Conservation (phyloP, 768 basidiomycete genomes). For the Tremella mesenterica region DNA sequence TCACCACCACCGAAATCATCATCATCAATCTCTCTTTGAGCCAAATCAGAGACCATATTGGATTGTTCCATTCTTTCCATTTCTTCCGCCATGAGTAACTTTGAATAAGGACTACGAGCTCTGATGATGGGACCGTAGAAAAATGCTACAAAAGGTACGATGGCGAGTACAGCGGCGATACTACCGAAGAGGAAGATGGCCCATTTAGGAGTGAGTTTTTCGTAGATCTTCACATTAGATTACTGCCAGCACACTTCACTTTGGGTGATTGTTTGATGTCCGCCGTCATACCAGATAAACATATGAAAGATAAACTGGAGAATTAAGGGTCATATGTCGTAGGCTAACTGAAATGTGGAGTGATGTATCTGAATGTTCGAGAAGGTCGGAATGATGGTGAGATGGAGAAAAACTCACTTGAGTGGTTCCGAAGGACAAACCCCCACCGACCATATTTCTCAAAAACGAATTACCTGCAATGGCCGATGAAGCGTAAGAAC, state of each 20-base stretch:
- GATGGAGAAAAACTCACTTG: conserved; percentile 1
- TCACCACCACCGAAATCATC: too few relatives aligned
- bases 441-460: conserved; percentile 46
- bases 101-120: conserved; percentile 24
- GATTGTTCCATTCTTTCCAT: conserved; percentile 15
- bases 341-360: too few relatives aligned
- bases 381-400: neutral
- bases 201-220: conserved; percentile 54
- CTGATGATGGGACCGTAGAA: conserved; percentile 41
- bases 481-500: conserved; percentile 57
- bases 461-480: conserved; percentile 60
- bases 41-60: too few relatives aligned
- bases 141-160: conserved; percentile 48
- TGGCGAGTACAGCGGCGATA: conserved; percentile 53
- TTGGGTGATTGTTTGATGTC: neutral
- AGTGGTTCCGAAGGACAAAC: conserved; percentile 1
- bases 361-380: too few relatives aligned
- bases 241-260: neutral
- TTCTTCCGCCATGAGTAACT: conserved; percentile 34
- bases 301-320: too few relatives aligned
- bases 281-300: too few relatives aligned
- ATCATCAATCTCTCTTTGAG: conserved; percentile 3
- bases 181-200: conserved; percentile 44
- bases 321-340: too few relatives aligned
- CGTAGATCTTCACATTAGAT: conserved; percentile 52